Percentiles rank a stretch among this genome's conserved stretches.
Conservation (phyloP, 768 basidiomycete species). For the Cystofilobasidium capitatum region DNA sequence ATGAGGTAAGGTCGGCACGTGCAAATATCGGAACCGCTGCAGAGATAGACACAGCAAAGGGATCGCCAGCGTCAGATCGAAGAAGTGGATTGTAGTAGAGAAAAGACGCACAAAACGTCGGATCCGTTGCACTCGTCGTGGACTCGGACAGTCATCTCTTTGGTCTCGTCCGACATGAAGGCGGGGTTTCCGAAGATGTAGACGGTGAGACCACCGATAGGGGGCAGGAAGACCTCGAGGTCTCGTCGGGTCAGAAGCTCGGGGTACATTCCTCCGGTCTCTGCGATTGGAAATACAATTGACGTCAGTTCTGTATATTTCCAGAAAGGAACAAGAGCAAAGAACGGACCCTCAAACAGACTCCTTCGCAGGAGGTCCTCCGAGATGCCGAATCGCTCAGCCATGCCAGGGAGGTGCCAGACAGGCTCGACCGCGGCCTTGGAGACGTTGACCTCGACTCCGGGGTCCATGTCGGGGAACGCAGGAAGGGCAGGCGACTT, state of each 20-base stretch:
- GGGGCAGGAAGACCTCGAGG: constrained; percentile 89
- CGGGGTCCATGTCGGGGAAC: constrained; percentile 45
- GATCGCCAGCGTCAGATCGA: neutral
- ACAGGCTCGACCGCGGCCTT: constrained; percentile 96
- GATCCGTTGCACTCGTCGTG: constrained; percentile 97
- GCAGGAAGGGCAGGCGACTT: constrained; percentile 47
- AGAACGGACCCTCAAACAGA: constrained; percentile 60
- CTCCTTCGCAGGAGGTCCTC: constrained; percentile 78
- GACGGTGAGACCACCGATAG: constrained; percentile 65
- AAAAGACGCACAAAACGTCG: constrained; percentile 59
- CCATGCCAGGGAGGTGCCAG: constrained; percentile 89
- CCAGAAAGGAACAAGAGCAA: neutral
- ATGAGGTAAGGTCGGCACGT: constrained; percentile 50
- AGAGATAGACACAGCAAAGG: neutral
- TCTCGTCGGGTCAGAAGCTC: constrained; percentile 92
- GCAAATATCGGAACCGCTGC: constrained; percentile 53
- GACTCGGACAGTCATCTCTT: constrained; percentile 34
- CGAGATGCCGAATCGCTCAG: constrained; percentile 83
- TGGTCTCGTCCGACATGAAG: constrained; percentile 42
- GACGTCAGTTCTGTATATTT: neutral
- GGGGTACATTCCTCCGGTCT: constrained; percentile 46
- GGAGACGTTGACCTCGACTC: constrained; percentile 76
- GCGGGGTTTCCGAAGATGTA: constrained; percentile 90
- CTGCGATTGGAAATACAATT: neutral
- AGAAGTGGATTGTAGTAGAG: neutral